These are phyloP conservation scores for Trichoderma atrobrunneum DNA, from an alignment of 2,329 filamentous ascomycete genomes.

Conservation along the genomic window DNA sequence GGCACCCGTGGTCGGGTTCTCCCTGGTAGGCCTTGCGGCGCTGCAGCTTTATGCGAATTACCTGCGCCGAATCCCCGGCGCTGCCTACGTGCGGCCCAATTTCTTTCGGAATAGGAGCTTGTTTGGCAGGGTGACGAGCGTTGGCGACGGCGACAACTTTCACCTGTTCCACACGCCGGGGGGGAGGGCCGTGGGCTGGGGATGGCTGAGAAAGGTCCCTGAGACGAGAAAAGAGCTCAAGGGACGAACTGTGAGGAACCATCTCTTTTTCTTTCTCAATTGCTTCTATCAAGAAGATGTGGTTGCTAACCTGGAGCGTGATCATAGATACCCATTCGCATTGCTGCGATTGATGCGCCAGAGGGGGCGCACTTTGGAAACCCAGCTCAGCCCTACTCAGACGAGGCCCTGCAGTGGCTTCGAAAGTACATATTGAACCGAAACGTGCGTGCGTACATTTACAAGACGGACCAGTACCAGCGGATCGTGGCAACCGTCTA, in stretches of 20 bases:
- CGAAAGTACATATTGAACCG: conserved; percentile 66
- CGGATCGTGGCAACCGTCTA: conserved; percentile 84
- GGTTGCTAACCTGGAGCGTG: conserved; percentile 21
- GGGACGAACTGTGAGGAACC: conserved; percentile 66
- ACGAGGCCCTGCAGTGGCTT: conserved; percentile 82
- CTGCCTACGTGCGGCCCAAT: conserved; percentile 68
- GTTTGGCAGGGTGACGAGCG: conserved; percentile 84
- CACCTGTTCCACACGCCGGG: conserved; percentile 92
- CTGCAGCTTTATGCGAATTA: conserved; percentile 67
- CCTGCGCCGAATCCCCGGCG: conserved; percentile 78
- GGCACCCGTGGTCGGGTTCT: conserved; percentile 39
- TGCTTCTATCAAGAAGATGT: not conserved
- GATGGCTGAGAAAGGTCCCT: conserved; percentile 79
- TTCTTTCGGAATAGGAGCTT: conserved; percentile 74
- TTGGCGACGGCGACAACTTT: conserved; percentile 96
- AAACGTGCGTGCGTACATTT: conserved; percentile 77
- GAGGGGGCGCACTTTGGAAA: conserved; percentile 90
- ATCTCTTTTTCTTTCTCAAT: not conserved
- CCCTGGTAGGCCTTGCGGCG: conserved; percentile 38
- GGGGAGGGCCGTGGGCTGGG: conserved; percentile 84
- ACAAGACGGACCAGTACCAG: conserved; percentile 86
- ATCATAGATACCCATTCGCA: conserved; percentile 73
- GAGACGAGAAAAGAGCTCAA: conserved; percentile 65
- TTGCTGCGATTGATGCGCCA: conserved; percentile 91
- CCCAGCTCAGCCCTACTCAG: conserved; percentile 77